phyloP scores from a whole-genome alignment of 2,329 filamentous ascomycete genomes.

The Colletotrichum agaves region DNA sequence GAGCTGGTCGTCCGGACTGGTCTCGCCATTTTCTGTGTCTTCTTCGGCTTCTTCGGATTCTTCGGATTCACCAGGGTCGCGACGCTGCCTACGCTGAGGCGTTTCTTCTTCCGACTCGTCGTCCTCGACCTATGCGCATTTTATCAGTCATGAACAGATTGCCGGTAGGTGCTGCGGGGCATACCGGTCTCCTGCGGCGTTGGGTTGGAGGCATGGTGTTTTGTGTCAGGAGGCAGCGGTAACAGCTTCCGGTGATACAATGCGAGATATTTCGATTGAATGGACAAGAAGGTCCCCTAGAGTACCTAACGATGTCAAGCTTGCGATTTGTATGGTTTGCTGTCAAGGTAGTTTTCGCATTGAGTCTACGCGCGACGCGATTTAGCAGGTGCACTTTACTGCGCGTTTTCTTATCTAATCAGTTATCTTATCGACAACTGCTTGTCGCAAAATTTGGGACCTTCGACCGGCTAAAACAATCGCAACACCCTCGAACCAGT shows the following conservation, averaged over 20 bases:
- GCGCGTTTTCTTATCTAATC: slow-evolving; percentile 25
- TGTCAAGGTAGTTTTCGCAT: too few species aligned
- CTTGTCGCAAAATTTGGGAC: slow-evolving; percentile 34
- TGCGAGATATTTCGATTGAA: neutral
- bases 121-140: slow-evolving; percentile 40
- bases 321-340: neutral
- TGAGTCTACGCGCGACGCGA: slow-evolving; percentile 25
- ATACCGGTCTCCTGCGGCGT: slow-evolving; percentile 48
- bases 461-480: slow-evolving; percentile 9
- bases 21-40: slow-evolving; percentile 51
- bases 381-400: slow-evolving; percentile 26
- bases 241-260: neutral
- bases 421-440: slow-evolving; percentile 39
- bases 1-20: slow-evolving; percentile 60
- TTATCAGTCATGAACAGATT: slow-evolving; percentile 8
- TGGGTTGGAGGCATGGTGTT: slow-evolving; percentile 46
- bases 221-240: neutral
- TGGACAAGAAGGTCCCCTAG: too few species aligned
- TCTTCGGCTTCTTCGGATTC: slow-evolving; percentile 48
- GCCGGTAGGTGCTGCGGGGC: slow-evolving; percentile 22
- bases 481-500: slow-evolving; percentile 6
- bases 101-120: slow-evolving; percentile 48
- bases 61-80: slow-evolving; percentile 44
- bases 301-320: too few species aligned
- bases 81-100: slow-evolving; percentile 46